phyloP scores from a whole-genome alignment of 495 filamentous ascomycete species.

The Alectoria sarmentosa region DNA sequence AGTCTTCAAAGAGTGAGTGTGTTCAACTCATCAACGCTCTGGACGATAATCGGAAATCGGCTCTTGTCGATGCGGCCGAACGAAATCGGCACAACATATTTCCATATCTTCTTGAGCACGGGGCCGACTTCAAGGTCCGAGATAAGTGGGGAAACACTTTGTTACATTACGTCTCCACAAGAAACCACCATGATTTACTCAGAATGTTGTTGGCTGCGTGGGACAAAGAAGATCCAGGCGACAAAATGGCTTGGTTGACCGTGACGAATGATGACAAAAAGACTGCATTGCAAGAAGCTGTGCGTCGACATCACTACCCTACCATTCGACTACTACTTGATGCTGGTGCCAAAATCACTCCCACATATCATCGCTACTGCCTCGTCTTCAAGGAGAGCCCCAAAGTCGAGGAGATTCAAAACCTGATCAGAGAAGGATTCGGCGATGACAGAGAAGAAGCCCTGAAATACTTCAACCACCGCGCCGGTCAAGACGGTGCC shows the following conservation, averaged over 20 bases:
- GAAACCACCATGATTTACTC: slow-evolving; percentile 7
- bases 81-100: slow-evolving; percentile 10
- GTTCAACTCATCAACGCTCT: slow-evolving; percentile 8
- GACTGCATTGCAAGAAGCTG: slow-evolving; percentile 10
- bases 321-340: slow-evolving; percentile 8
- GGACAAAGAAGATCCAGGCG: slow-evolving; percentile 3
- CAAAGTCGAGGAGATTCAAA: slow-evolving; percentile 1
- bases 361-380: background rate
- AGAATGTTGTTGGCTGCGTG: background rate
- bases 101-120: slow-evolving; percentile 8
- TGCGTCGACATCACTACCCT: slow-evolving; percentile 3
- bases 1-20: background rate
- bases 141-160: slow-evolving; percentile 10
- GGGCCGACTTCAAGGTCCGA: slow-evolving; percentile 1
- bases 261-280: background rate
- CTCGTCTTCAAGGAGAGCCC: background rate
- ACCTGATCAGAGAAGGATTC: background rate
- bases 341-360: slow-evolving; percentile 10
- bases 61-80: slow-evolving; percentile 15
- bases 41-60: slow-evolving; percentile 3
- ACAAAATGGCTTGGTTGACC: background rate
- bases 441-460: slow-evolving; percentile 6
- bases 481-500: background rate
- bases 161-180: slow-evolving; percentile 3
- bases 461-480: slow-evolving; percentile 7